These are phyloP conservation scores for Simplicillium sp. DNA, from an alignment of 2,329 filamentous ascomycete species.

Conservation along the genomic window DNA sequence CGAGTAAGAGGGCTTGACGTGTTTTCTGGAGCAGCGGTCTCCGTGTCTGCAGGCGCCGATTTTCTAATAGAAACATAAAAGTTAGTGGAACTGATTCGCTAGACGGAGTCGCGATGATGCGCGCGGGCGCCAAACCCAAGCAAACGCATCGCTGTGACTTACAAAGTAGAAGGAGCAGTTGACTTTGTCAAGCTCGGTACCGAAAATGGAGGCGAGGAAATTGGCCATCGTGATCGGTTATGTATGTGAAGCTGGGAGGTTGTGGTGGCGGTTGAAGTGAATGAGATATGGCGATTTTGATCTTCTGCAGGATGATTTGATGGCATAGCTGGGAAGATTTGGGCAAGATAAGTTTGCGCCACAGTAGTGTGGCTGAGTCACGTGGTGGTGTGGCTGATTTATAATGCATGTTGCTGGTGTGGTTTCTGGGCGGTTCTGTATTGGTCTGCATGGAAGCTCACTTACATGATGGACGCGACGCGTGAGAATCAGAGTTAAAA, in stretches of 20 bases:
- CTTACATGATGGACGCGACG: no score
- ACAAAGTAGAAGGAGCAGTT: slow-evolving; percentile 94
- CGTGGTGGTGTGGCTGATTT: not conserved
- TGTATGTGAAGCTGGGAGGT: slow-evolving; percentile 2
- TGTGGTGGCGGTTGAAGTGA: not conserved
- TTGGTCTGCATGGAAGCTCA: not conserved
- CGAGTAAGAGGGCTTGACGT: slow-evolving; percentile 97
- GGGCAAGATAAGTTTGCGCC: slow-evolving; percentile 4
- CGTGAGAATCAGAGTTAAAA: no score
- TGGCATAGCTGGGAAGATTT: slow-evolving; percentile 3
- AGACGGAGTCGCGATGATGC: not conserved
- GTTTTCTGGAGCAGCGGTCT: slow-evolving; percentile 95
- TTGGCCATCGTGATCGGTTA: slow-evolving; percentile 62
- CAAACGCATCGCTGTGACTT: slow-evolving; percentile 11
- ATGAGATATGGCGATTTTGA: not conserved
- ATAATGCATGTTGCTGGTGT: not conserved
- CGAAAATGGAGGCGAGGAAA: slow-evolving; percentile 98
- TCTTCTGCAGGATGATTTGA: slow-evolving; percentile 5
- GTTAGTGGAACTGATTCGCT: slow-evolving; percentile 6
- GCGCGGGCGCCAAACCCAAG: not conserved
- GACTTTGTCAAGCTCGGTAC: slow-evolving; percentile 98
- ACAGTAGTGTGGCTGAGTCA: slow-evolving; percentile 6
- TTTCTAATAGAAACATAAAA: slow-evolving; percentile 54
- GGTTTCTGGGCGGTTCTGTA: not conserved
- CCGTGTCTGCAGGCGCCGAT: slow-evolving; percentile 98